Base-by-base conservation (phyloP, 805 yeast species). In the Myxozyma sirexii region DNA sequence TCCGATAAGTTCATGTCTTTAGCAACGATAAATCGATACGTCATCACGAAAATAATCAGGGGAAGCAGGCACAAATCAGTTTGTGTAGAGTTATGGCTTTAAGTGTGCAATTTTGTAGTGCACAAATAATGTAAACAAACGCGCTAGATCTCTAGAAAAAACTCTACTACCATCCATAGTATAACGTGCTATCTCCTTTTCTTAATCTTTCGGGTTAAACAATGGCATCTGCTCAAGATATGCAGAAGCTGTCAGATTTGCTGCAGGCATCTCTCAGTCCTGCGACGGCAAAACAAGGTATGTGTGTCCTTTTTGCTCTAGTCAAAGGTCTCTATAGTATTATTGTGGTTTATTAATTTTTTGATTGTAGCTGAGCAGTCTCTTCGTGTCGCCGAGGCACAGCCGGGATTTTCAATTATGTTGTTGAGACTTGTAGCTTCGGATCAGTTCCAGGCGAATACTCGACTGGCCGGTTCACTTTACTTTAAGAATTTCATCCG, bases 401-500 rank as follows among this genome's bases (percentile, higher is more conserved):
- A 79, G 53, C 83, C 83, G 37, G 96, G 96, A 3, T 94, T 94
- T 72, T 80, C 96, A 7, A 76, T 90, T 48, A 82, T 85, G 31
- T 75, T 94, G 39, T 75, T 94, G 56, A 91, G 88, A 69, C 82
- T 92, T 17, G 88, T 91, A 35, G 90, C 96, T 3, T 80, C 87
- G 15, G 78, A 79, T 43, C 69, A 85, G 43, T 79, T 81, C 2
- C 71, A 73, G 4, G 59, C 52, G 4, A 77, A 88, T 1, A 82
- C 87, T 0, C 80, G 97, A 62, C 77, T 92, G 49, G 97, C 99
- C 0, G 96, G 89, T 19, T 90, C 97, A 0, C 76, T 96, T 54
- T 91, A 87, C 74, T 90, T 94, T 76, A 94, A 94, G 72, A 94
- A 94, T 72, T 81, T 90, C 62, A 80, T 94, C 64, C 86, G 83